These are phyloP conservation scores for Boletus speciosus DNA, from an alignment of 768 basidiomycete species.

Conservation along the genomic window DNA sequence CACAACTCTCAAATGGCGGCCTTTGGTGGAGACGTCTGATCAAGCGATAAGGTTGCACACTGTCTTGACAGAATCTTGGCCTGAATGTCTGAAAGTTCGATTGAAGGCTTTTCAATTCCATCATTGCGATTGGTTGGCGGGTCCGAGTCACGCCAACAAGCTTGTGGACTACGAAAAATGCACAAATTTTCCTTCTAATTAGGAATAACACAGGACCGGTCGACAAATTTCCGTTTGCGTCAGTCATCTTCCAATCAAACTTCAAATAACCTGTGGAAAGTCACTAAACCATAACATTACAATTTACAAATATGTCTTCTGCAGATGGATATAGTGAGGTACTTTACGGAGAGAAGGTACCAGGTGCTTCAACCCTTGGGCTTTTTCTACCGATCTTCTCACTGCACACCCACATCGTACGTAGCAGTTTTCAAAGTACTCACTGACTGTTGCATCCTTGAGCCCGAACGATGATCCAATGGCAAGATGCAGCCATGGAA, in stretches of 20 bases:
- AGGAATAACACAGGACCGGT: not conserved
- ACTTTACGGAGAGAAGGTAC: not conserved
- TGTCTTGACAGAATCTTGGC: too few species aligned
- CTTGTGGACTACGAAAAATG: not conserved
- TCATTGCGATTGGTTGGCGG: too few species aligned
- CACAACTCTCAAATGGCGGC: too few species aligned
- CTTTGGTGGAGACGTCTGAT: too few species aligned
- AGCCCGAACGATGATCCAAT: constrained; percentile 19
- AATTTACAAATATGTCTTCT: not conserved
- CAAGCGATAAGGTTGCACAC: too few species aligned
- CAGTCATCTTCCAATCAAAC: not conserved
- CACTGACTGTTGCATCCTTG: not conserved
- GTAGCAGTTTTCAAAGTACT: not conserved
- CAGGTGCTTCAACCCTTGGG: not conserved
- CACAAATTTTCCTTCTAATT: not conserved
- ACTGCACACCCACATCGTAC: not conserved
- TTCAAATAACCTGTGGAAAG: not conserved
- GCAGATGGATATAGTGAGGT: not conserved
- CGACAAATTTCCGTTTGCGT: not conserved
- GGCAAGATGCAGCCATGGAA: constrained; percentile 8
- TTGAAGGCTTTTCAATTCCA: not conserved
- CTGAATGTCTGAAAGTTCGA: not conserved
- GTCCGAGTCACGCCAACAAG: not conserved
- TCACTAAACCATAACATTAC: not conserved
- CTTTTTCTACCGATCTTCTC: not conserved